Evolutionary conservation across 495 filamentous ascomycete species (phyloP).

Genomic region (Xylaria sp.): DNA sequence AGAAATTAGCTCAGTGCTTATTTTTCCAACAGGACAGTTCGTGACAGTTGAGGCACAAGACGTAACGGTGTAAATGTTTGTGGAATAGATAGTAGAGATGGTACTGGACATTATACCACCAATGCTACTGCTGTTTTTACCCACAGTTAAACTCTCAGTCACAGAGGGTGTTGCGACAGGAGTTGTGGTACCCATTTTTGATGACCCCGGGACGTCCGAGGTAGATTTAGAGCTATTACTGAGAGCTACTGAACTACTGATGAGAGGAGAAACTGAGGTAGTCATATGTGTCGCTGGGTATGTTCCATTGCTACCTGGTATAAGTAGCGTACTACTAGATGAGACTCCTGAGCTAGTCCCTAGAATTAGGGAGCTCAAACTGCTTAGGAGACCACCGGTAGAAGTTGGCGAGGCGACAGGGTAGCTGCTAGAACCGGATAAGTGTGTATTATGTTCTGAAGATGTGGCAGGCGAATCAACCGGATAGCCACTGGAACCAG

Average conservation of each 20-base stretch:
- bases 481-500: not conserved
- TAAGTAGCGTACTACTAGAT: not conserved
- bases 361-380: constrained; percentile 36
- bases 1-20: no score
- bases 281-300: constrained; percentile 1
- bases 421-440: not conserved
- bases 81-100: no score
- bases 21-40: no score
- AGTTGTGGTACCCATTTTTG: not conserved
- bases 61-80: no score
- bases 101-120: constrained; percentile 35
- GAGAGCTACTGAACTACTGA: not conserved
- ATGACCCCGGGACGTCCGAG: not conserved
- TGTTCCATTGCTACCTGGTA: not conserved
- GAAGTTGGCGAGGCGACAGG: constrained; percentile 16
- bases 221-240: not conserved
- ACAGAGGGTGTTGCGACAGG: constrained; percentile 5
- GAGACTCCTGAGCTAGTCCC: constrained; percentile 31
- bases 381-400: constrained; percentile 17
- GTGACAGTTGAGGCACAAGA: no score
- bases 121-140: constrained; percentile 10
- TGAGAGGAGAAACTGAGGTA: not conserved
- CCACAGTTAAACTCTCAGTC: constrained; percentile 14
- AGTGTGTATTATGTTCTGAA: not conserved
- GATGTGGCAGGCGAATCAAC: constrained; percentile 1